Evolutionary conservation across 2,329 filamentous ascomycete genomes (phyloP).

Genomic region (Graphiopsis chlorocephala): DNA sequence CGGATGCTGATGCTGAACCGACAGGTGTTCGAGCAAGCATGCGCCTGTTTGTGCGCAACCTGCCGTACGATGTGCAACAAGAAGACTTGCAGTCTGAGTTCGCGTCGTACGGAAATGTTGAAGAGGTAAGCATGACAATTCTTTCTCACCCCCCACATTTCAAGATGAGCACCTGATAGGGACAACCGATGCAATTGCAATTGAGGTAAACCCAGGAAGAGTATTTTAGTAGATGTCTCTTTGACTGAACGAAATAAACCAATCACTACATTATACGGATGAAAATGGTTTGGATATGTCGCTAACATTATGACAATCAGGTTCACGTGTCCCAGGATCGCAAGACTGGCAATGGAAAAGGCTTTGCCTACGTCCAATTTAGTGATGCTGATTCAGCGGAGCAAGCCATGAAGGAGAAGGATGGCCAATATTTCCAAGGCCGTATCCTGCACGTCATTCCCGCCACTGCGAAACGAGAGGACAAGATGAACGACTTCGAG

Average conservation of each 20-base stretch:
- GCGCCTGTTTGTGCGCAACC: conserved; percentile 83
- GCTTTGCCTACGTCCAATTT: conserved; percentile 85
- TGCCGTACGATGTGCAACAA: conserved; percentile 76
- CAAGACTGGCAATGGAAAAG: conserved; percentile 71
- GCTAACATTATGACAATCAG: conserved; percentile 48
- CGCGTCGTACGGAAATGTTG: conserved; percentile 66
- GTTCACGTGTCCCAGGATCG: conserved; percentile 79
- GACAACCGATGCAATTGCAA: conserved; percentile 95
- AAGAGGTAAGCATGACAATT: conserved; percentile 71
- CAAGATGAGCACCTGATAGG: conserved; percentile 99
- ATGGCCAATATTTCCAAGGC: conserved; percentile 87
- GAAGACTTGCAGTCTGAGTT: conserved; percentile 74
- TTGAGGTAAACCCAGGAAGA: conserved; percentile 87
- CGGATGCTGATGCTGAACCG: neutral
- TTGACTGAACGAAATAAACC: conserved; percentile 54
- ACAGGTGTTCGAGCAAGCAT: conserved; percentile 65
- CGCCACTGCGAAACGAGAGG: conserved; percentile 75
- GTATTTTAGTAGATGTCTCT: conserved; percentile 99
- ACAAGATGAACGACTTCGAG: conserved; percentile 80
- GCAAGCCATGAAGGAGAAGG: conserved; percentile 73
- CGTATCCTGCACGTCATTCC: conserved; percentile 88
- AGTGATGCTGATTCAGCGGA: conserved; percentile 68
- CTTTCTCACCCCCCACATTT: conserved; percentile 22
- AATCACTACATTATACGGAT: conserved; percentile 14
- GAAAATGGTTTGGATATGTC: neutral